Evolutionary conservation across 257 asterid genomes (phyloP).

Genomic region (Jasminum sambac): DNA sequence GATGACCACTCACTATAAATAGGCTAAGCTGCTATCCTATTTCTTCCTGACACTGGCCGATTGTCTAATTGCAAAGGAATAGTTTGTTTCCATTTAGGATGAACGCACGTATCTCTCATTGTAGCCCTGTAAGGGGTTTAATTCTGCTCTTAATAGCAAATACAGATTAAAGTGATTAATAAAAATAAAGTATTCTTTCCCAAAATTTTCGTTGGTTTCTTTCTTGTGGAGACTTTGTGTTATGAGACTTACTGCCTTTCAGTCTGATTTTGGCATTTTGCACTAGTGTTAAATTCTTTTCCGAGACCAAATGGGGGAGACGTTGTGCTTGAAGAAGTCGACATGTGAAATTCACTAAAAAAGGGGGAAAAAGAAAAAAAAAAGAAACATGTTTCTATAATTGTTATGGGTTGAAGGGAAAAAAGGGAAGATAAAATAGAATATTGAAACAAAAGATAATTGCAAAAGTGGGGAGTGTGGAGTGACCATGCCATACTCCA

Average conservation of each 20-base stretch:
- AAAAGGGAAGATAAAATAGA: slow-evolving; percentile 12
- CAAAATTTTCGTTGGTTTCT: neutral
- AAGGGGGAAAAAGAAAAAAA: no score
- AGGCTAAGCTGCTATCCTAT: neutral
- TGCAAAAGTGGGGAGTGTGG: neutral
- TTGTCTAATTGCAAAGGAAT: neutral
- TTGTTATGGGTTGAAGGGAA: neutral
- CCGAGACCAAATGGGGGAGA: neutral
- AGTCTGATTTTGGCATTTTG: neutral
- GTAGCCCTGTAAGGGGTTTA: slow-evolving; percentile 11
- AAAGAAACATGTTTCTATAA: no score
- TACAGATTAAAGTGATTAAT: slow-evolving; percentile 24
- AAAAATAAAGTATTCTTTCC: slow-evolving; percentile 4
- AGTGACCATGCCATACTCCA: neutral
- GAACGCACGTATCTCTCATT: slow-evolving; percentile 17
- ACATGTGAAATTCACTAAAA: neutral
- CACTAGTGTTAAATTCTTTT: neutral
- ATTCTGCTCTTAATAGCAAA: slow-evolving; percentile 17
- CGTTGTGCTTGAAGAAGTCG: no score
- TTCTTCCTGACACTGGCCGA: neutral
- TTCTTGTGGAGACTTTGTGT: neutral
- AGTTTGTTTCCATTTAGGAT: neutral
- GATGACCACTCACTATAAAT: neutral
- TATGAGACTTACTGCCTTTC: neutral
- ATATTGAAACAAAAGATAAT: neutral